A percentile compares a stretch with the other conserved stretches of the same genome.
Conservation (phyloP, 345 rosid species). For the Dimocarpus longan region DNA sequence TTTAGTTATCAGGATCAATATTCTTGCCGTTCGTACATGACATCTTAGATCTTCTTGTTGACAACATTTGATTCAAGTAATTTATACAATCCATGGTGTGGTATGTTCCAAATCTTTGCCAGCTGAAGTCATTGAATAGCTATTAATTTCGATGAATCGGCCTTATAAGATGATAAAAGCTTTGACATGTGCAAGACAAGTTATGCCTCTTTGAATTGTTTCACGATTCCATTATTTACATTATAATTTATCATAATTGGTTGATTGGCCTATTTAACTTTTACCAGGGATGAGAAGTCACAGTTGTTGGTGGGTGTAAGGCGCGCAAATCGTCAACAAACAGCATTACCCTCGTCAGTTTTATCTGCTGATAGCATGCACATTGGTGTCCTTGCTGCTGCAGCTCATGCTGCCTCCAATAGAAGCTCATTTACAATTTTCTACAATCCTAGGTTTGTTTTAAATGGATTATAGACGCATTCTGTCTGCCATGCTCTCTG, state of each 20-base stretch:
- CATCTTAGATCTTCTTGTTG: background rate
- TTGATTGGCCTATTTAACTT: background rate
- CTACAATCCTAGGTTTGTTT: constrained; percentile 88
- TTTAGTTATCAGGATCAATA: background rate
- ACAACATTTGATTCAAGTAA: background rate
- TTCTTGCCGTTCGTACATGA: background rate
- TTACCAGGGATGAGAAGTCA: constrained; percentile 86
- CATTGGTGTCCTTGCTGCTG: constrained; percentile 99
- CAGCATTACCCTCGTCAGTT: constrained; percentile 87
- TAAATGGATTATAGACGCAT: background rate
- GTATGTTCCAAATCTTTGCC: background rate
- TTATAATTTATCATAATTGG: background rate
- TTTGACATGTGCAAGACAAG: background rate
- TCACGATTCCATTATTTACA: background rate
- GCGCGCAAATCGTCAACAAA: constrained; percentile 90
- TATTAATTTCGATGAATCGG: background rate
- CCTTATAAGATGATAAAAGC: background rate
- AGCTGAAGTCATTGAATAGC: background rate
- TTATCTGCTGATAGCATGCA: constrained; percentile 99
- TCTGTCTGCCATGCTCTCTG: background rate
- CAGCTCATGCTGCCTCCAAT: constrained; percentile 93
- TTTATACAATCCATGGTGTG: background rate
- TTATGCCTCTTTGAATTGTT: background rate
- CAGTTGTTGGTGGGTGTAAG: constrained; percentile 92
- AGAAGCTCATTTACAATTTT: constrained; percentile 85